Evolutionary conservation across 108 stramenopile genomes (phyloP).

Genomic region (Cyclostephanos invisitatus): DNA sequence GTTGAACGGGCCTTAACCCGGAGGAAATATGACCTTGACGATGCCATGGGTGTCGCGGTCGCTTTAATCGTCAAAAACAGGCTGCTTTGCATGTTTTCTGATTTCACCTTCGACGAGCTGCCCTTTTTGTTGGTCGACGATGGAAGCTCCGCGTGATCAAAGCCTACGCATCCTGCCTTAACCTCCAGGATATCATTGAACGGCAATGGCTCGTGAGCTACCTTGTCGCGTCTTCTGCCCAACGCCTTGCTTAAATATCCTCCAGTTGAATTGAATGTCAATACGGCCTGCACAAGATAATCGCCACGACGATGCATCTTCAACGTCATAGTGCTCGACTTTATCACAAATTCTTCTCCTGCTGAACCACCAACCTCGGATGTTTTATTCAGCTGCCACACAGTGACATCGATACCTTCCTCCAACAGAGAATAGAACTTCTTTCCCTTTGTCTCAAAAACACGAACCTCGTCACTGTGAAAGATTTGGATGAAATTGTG

Average conservation of each 20-base stretch:
- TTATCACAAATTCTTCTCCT: constrained; percentile 79
- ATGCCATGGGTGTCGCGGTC: constrained; percentile 79
- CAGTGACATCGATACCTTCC: constrained; percentile 82
- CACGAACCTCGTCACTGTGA: constrained; percentile 72
- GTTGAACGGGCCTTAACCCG: constrained; percentile 79
- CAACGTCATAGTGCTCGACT: constrained; percentile 76
- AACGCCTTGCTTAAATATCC: constrained; percentile 88
- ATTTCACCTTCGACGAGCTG: constrained; percentile 58
- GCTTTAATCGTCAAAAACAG: constrained; percentile 87
- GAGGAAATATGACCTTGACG: constrained; percentile 78
- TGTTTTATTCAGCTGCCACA: constrained; percentile 84
- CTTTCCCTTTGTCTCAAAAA: constrained; percentile 75
- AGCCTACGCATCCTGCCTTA: constrained; percentile 84
- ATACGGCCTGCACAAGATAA: constrained; percentile 72
- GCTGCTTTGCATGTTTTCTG: constrained; percentile 80
- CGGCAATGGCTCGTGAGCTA: constrained; percentile 81
- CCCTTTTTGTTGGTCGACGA: constrained; percentile 62
- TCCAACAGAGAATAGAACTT: constrained; percentile 70
- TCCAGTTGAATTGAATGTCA: constrained; percentile 79
- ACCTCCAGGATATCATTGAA: constrained; percentile 87
- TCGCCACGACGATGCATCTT: constrained; percentile 83
- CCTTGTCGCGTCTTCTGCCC: constrained; percentile 71
- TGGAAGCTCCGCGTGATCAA: constrained; percentile 81
- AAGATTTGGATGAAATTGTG: constrained; percentile 1
- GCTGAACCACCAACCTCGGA: constrained; percentile 60